These are phyloP conservation scores for Coemansia biformis DNA, from an alignment of 192 early-diverging fungal genomes.

Conservation along the genomic window DNA sequence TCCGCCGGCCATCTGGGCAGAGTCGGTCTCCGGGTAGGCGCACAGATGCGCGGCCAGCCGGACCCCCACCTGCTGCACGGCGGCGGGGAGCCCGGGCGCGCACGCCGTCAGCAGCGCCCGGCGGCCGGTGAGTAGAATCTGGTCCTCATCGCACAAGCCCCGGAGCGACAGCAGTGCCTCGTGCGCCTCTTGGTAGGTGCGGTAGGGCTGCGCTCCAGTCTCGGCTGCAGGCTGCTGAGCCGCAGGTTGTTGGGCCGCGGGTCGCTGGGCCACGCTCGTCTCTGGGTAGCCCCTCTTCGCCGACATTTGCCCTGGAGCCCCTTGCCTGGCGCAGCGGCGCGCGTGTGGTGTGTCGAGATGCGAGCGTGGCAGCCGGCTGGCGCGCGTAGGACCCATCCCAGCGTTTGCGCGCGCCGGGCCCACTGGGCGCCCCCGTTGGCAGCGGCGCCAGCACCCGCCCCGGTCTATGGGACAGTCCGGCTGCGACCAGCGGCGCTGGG, in stretches of 20 bases:
- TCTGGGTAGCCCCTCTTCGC: slow-evolving; percentile 10
- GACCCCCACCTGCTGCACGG: slow-evolving; percentile 34
- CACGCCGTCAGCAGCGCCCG: slow-evolving; percentile 17
- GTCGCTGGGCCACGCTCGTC: neutral
- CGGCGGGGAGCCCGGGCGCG: neutral
- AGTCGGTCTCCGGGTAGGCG: slow-evolving; percentile 31
- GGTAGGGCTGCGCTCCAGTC: slow-evolving; percentile 9
- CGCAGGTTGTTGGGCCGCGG: too few species aligned
- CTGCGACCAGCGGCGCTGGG: too few species aligned
- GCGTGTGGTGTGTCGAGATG: neutral
- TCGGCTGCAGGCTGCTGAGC: neutral
- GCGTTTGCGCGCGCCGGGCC: too few species aligned
- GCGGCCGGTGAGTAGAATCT: slow-evolving; percentile 2
- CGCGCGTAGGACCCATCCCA: too few species aligned
- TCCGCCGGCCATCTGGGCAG: neutral
- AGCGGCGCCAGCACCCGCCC: too few species aligned
- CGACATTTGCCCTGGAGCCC: slow-evolving; percentile 2
- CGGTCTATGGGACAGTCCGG: too few species aligned
- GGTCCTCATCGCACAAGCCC: slow-evolving; percentile 1
- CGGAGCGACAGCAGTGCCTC: slow-evolving; percentile 16
- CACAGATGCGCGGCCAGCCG: slow-evolving; percentile 25
- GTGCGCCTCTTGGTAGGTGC: slow-evolving; percentile 34
- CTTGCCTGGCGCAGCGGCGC: neutral
- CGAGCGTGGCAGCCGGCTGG: neutral
- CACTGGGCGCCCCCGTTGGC: too few species aligned